These are phyloP conservation scores for Neonothopanus nambi DNA, from an alignment of 1,284 basidiomycete species.

Conservation along the genomic window DNA sequence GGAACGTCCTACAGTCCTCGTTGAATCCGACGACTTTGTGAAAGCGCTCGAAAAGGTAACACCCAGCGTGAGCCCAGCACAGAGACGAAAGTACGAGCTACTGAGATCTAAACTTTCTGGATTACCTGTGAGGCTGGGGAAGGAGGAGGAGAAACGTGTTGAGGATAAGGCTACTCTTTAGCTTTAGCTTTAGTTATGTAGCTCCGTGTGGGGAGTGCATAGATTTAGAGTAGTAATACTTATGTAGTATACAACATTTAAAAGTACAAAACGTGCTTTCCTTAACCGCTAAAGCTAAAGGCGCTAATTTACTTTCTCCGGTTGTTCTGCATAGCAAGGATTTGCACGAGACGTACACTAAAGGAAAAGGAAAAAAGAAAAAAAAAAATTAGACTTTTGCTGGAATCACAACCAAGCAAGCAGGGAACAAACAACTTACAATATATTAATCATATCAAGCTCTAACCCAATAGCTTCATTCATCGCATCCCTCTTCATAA, in stretches of 20 bases:
- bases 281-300: too few species aligned
- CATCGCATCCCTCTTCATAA: constrained; percentile 72
- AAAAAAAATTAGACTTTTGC: neutral
- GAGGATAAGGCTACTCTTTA: constrained; percentile 8
- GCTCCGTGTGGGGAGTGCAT: too few species aligned
- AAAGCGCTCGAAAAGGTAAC: constrained; percentile 80
- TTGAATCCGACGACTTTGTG: constrained; percentile 71
- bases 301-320: constrained; percentile 40
- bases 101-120: constrained; percentile 83
- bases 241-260: too few species aligned
- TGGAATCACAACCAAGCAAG: too few species aligned
- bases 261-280: too few species aligned
- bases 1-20: constrained; percentile 33
- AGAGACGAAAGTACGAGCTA: constrained; percentile 82
- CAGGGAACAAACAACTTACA: constrained; percentile 53
- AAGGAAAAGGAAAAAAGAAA: too few species aligned
- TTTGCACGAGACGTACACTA: constrained; percentile 81
- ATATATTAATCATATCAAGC: constrained; percentile 88
- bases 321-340: constrained; percentile 68
- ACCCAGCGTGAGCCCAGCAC: constrained; percentile 82
- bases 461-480: constrained; percentile 80
- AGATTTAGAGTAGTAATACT: too few species aligned
- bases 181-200: too few species aligned
- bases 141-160: constrained; percentile 9
- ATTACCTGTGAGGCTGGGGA: constrained; percentile 48